Evolutionary conservation across 345 rosid species (phyloP), one percentile per base, ranked within the genome.

Genomic region (Ceriops decandra): DNA sequence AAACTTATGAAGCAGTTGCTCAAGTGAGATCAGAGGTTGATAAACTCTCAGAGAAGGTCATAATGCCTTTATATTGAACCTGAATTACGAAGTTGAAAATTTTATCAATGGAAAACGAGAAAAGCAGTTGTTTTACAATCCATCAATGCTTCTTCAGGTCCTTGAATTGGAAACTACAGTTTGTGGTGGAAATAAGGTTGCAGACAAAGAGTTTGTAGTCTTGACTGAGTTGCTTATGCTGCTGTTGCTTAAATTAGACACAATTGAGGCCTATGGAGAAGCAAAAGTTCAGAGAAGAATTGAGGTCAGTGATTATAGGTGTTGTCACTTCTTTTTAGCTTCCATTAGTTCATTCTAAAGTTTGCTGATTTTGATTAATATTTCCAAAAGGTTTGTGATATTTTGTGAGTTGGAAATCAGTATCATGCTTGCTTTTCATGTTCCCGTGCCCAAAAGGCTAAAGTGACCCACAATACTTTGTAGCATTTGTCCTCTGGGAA

Each of bases 221-320:
- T 77, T 84, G 80, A 71, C 75, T 1, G 93, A 82, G 67, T 58
- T 80, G 77, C 77, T 84, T 19, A 85, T 77, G 83, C 36, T 70
- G 62, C 84, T 79, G 64, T 62, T 86, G 74, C 89, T 83, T 24
- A 81, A 83, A 57, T 69, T 85, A 73, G 86, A 85, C 59, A 20
- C 81, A 31, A 80, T 77, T 26, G 76, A 80, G 62, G 87, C 85
- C 30, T 69, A 84, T 57, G 86, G 87, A 58, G 86, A 82, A 76
- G 81, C 85, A 20, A 88, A 72, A 82, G 72, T 68, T 35, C 84
- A 84, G 77, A 73, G 85, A 75, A 53, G 77, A 66, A 71, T 61
- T 2, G 92, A 82, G 88, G 84, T 85, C 33, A 67, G 67, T 64
- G 21, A 22, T 58, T 31, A 26, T 27, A 1, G 46, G 15, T 61